A percentile compares a stretch with the other conserved stretches of the same genome.
Conservation (phyloP, 1,139 yeast genomes). For the Pichia sp. region DNA sequence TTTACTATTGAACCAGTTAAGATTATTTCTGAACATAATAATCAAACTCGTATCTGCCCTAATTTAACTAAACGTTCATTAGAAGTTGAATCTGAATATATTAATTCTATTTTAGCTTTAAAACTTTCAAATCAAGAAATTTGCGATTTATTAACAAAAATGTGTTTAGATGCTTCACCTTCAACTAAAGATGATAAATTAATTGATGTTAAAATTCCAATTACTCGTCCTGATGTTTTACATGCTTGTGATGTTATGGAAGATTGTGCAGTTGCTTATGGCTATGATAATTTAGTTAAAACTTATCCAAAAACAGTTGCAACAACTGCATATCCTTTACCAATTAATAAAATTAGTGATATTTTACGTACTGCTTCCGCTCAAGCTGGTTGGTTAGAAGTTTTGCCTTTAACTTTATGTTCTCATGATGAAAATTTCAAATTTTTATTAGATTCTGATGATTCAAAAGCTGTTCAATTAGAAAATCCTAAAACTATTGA, state of each 20-base stretch:
- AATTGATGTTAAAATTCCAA: constrained; percentile 73
- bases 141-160: constrained; percentile 60
- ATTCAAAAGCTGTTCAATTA: constrained; percentile 74
- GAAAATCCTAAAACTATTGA: constrained; percentile 96
- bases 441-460: constrained; percentile 71
- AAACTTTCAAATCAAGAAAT: constrained; percentile 64
- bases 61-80: constrained; percentile 59
- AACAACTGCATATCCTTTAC: constrained; percentile 81
- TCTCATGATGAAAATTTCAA: constrained; percentile 96
- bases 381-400: constrained; percentile 95
- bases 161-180: constrained; percentile 70
- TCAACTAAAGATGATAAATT: constrained; percentile 43
- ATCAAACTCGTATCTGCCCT: constrained; percentile 73
- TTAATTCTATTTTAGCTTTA: constrained; percentile 89
- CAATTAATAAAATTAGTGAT: constrained; percentile 86
- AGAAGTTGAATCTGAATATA: constrained; percentile 74
- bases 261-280: constrained; percentile 96
- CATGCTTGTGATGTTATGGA: constrained; percentile 99
- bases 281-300: constrained; percentile 81
- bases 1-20: constrained; percentile 85
- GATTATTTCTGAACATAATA: constrained; percentile 78
- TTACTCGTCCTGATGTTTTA: constrained; percentile 90
- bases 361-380: constrained; percentile 87
- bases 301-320: constrained; percentile 78
- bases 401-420: constrained; percentile 89